phyloP scores from a whole-genome alignment of 2,329 filamentous ascomycete species.

The Exophiala bonariae region DNA sequence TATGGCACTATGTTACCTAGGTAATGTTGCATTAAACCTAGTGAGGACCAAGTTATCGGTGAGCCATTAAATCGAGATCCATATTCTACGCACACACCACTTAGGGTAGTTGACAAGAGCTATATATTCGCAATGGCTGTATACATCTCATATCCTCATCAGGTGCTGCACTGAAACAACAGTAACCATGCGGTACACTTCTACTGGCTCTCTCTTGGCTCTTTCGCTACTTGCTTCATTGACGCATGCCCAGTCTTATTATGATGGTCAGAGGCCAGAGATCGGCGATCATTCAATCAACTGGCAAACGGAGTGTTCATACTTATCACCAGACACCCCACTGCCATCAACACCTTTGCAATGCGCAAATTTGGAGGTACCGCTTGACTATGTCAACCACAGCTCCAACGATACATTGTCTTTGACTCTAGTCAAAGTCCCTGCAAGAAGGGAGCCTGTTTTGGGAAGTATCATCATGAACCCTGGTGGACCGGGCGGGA shows the following conservation, averaged over 20 bases:
- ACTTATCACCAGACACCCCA: not conserved
- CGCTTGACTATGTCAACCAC: conserved; percentile 36
- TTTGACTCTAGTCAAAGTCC: conserved; percentile 31
- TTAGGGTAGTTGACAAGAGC: no score
- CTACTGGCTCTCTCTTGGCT: no score
- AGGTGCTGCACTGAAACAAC: no score
- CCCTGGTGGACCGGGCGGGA: conserved; percentile 37
- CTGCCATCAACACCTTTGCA: conserved; percentile 9
- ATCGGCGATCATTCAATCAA: not conserved
- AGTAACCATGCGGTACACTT: no score
- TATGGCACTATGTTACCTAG: no score
- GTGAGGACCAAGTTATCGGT: no score
- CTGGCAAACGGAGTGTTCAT: not conserved
- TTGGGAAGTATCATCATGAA: conserved; percentile 37
- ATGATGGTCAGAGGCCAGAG: not conserved
- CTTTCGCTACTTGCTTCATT: not conserved
- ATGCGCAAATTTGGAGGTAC: conserved; percentile 35
- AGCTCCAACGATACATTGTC: conserved; percentile 26
- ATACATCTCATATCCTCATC: no score
- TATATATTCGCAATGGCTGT: no score
- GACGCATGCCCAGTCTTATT: not conserved
- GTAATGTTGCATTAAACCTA: no score
- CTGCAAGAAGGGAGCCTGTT: conserved; percentile 30
- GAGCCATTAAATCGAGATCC: no score
- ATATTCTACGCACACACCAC: no score